Evolutionary conservation across 2,329 filamentous ascomycete species (phyloP).

Genomic region (Sporothrix luriei): DNA sequence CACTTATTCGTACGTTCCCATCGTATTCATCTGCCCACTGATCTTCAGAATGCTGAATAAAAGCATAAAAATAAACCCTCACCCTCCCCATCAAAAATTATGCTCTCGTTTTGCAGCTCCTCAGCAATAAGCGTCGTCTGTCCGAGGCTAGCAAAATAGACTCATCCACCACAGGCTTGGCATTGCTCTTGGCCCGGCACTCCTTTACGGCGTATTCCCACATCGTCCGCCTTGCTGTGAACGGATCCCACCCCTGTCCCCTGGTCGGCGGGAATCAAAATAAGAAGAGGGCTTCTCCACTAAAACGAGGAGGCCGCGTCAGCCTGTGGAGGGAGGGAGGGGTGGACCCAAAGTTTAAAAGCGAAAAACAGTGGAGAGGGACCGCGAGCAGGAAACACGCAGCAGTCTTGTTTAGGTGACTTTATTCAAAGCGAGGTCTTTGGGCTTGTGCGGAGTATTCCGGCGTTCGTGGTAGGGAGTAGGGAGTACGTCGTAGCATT

Average conservation of each 20-base stretch:
- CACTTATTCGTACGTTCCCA: too few species aligned
- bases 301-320: constrained; percentile 36
- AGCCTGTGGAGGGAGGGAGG: constrained; percentile 34
- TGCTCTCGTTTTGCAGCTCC: too few species aligned
- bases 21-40: too few species aligned
- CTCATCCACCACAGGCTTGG: constrained; percentile 32
- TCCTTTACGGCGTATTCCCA: not conserved
- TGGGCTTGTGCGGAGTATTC: not conserved
- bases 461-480: too few species aligned
- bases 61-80: too few species aligned
- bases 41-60: too few species aligned
- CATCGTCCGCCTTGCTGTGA: too few species aligned
- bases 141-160: constrained; percentile 30
- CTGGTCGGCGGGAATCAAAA: constrained; percentile 29
- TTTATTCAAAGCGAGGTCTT: constrained; percentile 14
- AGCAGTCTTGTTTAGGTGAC: not conserved
- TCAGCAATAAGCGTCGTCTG: constrained; percentile 22
- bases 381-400: not conserved
- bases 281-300: constrained; percentile 19
- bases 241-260: not conserved
- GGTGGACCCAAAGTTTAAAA: constrained; percentile 26
- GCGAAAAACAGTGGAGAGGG: constrained; percentile 5
- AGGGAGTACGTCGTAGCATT: too few species aligned
- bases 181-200: constrained; percentile 30
- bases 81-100: too few species aligned